Conservation (phyloP, 2,329 filamentous ascomycete species). For the Ceratocystis albifundus region DNA sequence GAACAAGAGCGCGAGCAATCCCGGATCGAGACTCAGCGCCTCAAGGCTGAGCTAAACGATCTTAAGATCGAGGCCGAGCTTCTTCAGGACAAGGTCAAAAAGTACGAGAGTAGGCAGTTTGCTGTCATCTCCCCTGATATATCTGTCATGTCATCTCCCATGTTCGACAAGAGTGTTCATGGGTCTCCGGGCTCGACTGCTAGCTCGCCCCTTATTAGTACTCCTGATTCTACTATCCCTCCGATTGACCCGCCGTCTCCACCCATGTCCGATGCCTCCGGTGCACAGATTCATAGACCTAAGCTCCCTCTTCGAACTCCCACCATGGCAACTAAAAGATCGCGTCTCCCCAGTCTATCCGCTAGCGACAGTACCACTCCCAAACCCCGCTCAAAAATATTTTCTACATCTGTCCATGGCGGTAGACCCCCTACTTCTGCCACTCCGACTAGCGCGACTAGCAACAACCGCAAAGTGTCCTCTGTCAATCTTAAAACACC, state of each 20-base stretch:
- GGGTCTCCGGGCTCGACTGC: slow-evolving; percentile 71
- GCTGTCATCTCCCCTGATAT: slow-evolving; percentile 50
- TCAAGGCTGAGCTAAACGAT: slow-evolving; percentile 84
- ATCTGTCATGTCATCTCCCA: slow-evolving; percentile 55
- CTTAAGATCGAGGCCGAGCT: slow-evolving; percentile 93
- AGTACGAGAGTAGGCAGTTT: slow-evolving; percentile 49
- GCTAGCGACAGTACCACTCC: slow-evolving; percentile 44
- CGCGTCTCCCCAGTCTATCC: slow-evolving; percentile 40
- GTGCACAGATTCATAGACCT: slow-evolving; percentile 36
- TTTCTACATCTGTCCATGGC: slow-evolving; percentile 30
- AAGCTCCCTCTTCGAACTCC: slow-evolving; percentile 32
- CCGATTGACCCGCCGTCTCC: slow-evolving; percentile 81
- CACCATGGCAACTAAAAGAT: slow-evolving; percentile 24
- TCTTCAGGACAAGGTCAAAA: slow-evolving; percentile 81
- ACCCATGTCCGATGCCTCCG: slow-evolving; percentile 77
- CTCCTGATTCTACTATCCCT: slow-evolving; percentile 55
- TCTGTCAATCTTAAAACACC: slow-evolving; percentile 21
- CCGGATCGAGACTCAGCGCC: slow-evolving; percentile 78
- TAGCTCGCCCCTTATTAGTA: slow-evolving; percentile 81
- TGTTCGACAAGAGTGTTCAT: slow-evolving; percentile 55
- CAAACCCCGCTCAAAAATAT: slow-evolving; percentile 42
- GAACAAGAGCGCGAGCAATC: slow-evolving; percentile 85
- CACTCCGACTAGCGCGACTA: slow-evolving; percentile 16
- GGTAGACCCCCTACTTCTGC: slow-evolving; percentile 25
- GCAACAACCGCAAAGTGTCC: slow-evolving; percentile 25